A percentile compares a stretch with the other conserved stretches of the same genome.
phyloP scores from a whole-genome alignment of 1,284 basidiomycete species.

The Ganoderma resinaceum region DNA sequence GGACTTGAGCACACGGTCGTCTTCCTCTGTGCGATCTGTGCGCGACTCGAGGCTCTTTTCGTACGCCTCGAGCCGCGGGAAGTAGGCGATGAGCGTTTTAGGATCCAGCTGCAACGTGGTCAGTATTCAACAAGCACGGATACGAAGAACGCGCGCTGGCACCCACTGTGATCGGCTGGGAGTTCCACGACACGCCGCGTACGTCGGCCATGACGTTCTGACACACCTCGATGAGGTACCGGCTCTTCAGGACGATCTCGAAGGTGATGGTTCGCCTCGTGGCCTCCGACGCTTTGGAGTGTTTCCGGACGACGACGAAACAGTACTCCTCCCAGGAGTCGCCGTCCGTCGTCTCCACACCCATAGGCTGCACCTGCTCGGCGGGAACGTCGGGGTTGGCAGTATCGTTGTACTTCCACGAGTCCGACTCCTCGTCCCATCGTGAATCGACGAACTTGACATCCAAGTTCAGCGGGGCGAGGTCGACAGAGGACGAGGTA shows the following conservation, averaged over 20 bases:
- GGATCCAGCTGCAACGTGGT: constrained; percentile 50
- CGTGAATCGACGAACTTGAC: constrained; percentile 19
- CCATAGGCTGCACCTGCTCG: constrained; percentile 13
- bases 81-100: constrained; percentile 57
- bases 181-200: constrained; percentile 63
- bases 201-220: constrained; percentile 57
- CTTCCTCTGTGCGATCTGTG: constrained; percentile 43
- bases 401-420: constrained; percentile 16
- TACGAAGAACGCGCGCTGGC: constrained; percentile 1
- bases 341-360: neutral
- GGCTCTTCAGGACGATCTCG: constrained; percentile 60
- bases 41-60: constrained; percentile 46
- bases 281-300: constrained; percentile 42
- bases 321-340: constrained; percentile 11
- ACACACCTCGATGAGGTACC: constrained; percentile 59
- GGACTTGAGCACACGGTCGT: constrained; percentile 48
- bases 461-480: constrained; percentile 1
- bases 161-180: constrained; percentile 55
- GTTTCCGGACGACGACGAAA: constrained; percentile 59
- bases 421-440: constrained; percentile 12
- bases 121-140: neutral
- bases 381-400: constrained; percentile 12
- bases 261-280: constrained; percentile 47
- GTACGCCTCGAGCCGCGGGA: constrained; percentile 53
- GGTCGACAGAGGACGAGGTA: neutral